Conservation (phyloP, 371 early-diverging fungal species). For the Mucor plumbeus region DNA sequence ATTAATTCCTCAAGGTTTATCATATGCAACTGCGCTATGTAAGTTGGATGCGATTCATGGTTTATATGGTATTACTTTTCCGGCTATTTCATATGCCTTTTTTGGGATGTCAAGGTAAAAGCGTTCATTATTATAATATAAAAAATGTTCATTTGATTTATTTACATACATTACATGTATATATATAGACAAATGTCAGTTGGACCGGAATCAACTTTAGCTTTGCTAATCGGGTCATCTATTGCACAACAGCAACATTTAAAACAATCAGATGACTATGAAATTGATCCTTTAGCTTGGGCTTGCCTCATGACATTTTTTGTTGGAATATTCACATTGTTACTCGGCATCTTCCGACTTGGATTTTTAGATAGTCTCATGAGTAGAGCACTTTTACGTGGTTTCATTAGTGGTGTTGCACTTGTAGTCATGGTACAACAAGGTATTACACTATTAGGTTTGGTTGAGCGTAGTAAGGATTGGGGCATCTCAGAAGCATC, state of each 20-base stretch:
- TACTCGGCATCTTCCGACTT: constrained; percentile 90
- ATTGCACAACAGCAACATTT: constrained; percentile 52
- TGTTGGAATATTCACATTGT: constrained; percentile 89
- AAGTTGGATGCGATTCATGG: constrained; percentile 88
- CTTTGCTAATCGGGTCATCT: constrained; percentile 86
- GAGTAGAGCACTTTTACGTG: constrained; percentile 87
- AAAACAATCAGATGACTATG: constrained; percentile 40
- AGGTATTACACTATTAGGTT: constrained; percentile 77
- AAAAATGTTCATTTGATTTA: not conserved
- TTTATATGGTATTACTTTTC: constrained; percentile 83
- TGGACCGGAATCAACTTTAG: constrained; percentile 93
- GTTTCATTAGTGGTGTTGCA: constrained; percentile 93
- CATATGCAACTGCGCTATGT: constrained; percentile 89
- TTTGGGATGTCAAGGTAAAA: constrained; percentile 88
- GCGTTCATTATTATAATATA: not conserved
- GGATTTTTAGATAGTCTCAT: constrained; percentile 96
- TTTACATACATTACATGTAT: not conserved
- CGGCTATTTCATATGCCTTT: constrained; percentile 82
- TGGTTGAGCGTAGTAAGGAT: constrained; percentile 50
- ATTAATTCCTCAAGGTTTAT: constrained; percentile 88
- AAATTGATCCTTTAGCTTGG: constrained; percentile 62
- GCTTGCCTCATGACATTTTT: constrained; percentile 80
- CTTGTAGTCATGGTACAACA: constrained; percentile 89
- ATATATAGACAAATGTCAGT: constrained; percentile 78
- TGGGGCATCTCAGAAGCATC: constrained; percentile 66